Evolutionary conservation across 164 flowering plant genomes (phyloP), one percentile per base, ranked within the genome.

Genomic region (Aristolochia californica): DNA sequence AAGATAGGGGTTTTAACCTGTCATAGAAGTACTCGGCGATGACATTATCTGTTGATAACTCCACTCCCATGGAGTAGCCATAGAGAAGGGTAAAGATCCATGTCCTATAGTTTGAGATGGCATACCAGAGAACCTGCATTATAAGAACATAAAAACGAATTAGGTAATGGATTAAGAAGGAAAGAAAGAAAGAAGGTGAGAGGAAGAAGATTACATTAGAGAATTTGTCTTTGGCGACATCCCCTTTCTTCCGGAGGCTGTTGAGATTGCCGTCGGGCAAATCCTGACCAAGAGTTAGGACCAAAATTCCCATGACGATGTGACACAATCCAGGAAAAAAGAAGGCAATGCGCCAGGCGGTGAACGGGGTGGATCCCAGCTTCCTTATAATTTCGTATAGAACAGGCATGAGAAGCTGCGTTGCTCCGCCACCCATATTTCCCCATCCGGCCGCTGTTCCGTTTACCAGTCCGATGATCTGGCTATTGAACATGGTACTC

Each of bases 271-370:
- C 96, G 70, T 85, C 91, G 10, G 94, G 94, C 64, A 85, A 34
- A 61, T 88, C 96, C 56, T 83, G 96, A 44, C 93, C 93, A 11
- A 82, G 74, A 13, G 73, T 73, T n/a, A 88, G 62, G 38, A 85
- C 87, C 30, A 78, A 23, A 21, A 85, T 55, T 2, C 87, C 96
- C 61, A 70, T 78, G 48, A 83, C 62, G 0, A 79, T 43, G 54
- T 85, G 93, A 45, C 83, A 48, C 64, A 64, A 69, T 0, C 85
- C 96, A 0, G 93, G 96, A 43, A 88, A 69, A 68, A 88, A 82
- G 63, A 85, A 88, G n/a, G 96, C 91, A 0, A 88, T 76, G 28
- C 96, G 70, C 96, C 96, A 88, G 0, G 94, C 96, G 1, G 80
- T 78, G 67, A 85, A 86, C 0, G 87, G 80, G 0, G 91, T 79